Conservation (phyloP, 257 asterid species). For the Catharanthus roseus region DNA sequence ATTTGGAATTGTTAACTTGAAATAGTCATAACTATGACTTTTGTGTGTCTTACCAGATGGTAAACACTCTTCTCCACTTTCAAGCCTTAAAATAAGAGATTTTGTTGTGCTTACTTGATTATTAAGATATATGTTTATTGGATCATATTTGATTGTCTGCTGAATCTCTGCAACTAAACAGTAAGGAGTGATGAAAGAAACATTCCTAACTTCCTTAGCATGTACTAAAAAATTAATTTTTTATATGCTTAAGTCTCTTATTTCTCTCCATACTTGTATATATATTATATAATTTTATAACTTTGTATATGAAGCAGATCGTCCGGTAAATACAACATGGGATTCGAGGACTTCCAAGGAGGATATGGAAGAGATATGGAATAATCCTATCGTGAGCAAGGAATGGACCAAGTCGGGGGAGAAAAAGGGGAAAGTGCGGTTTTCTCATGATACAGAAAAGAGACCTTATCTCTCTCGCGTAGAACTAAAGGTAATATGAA, state of each 20-base stretch:
- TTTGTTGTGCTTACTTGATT: background rate
- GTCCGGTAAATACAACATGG: conserved; percentile 58
- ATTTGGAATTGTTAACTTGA: background rate
- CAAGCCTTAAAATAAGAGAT: background rate
- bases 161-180: background rate
- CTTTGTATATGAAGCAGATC: conserved; percentile 27
- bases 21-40: background rate
- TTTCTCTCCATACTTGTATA: background rate
- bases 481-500: conserved; percentile 66
- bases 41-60: background rate
- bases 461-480: conserved; percentile 80
- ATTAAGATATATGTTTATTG: background rate
- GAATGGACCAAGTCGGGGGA: conserved; percentile 85
- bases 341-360: conserved; percentile 71
- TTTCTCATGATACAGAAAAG: conserved; percentile 66
- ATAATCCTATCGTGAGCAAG: conserved; percentile 48
- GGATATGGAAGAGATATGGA: conserved; percentile 95
- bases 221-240: background rate
- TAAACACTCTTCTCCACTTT: background rate
- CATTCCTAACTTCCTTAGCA: background rate
- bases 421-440: conserved; percentile 73
- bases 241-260: background rate
- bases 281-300: background rate
- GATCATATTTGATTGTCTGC: too few species aligned
- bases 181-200: background rate